Evolutionary conservation across 2,329 filamentous ascomycete genomes (phyloP).

Genomic region (Colletotrichum trifolii): DNA sequence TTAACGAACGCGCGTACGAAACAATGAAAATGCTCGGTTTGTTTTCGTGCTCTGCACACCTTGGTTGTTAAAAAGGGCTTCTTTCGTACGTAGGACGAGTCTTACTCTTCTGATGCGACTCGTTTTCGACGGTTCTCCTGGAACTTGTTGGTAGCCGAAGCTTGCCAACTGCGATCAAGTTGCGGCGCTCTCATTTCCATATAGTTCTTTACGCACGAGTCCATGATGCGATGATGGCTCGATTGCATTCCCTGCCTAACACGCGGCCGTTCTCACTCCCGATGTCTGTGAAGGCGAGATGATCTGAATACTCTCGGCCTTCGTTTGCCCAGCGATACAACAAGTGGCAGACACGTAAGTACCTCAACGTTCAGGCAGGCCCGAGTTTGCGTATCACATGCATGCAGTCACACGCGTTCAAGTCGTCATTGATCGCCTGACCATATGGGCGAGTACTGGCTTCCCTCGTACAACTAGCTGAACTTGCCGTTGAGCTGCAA

Average conservation of each 20-base stretch:
- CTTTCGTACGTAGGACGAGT: neutral
- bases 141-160: constrained; percentile 6
- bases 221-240: neutral
- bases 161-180: constrained; percentile 11
- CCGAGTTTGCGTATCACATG: too few species aligned
- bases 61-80: neutral
- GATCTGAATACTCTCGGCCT: too few species aligned
- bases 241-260: too few species aligned
- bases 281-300: neutral
- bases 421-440: too few species aligned
- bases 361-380: too few species aligned
- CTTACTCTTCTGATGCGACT: constrained; percentile 3
- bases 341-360: too few species aligned
- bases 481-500: too few species aligned
- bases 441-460: too few species aligned
- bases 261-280: neutral
- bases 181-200: constrained; percentile 1
- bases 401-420: too few species aligned
- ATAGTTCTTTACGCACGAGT: neutral
- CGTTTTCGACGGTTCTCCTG: neutral
- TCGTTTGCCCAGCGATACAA: too few species aligned
- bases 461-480: too few species aligned
- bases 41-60: neutral
- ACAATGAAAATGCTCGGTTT: constrained; percentile 3
- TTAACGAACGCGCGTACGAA: neutral